Conservation (phyloP, 257 asterid species). For the Henckelia pumila region DNA sequence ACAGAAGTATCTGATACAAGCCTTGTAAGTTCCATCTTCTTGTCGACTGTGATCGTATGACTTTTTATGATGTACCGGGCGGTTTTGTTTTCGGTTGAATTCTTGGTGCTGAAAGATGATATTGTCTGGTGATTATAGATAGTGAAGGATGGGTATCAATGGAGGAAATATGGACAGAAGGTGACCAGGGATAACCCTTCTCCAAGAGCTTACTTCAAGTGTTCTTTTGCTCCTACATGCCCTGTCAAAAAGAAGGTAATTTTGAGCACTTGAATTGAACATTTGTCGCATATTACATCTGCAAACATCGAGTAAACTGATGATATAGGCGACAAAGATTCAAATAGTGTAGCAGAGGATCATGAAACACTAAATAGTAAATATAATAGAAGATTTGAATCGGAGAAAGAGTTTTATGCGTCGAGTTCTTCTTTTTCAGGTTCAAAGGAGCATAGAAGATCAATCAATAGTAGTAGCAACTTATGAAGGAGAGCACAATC, state of each 20-base stretch:
- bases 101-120: neutral
- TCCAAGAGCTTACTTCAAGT: conserved; percentile 95
- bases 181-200: conserved; percentile 90
- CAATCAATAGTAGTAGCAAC: conserved; percentile 71
- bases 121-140: conserved; percentile 36
- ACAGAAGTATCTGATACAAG: conserved; percentile 67
- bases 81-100: neutral
- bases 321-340: no score
- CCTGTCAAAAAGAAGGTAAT: conserved; percentile 91
- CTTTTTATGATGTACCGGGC: no score
- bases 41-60: neutral
- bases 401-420: neutral
- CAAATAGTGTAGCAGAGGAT: no score
- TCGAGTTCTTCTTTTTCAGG: conserved; percentile 36
- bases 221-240: conserved; percentile 89
- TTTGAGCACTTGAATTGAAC: neutral
- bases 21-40: conserved; percentile 56
- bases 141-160: conserved; percentile 87
- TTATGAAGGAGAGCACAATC: conserved; percentile 93
- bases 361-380: no score
- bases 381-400: no score
- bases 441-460: conserved; percentile 76
- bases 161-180: conserved; percentile 98
- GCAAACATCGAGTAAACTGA: neutral
- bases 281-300: neutral